These are phyloP conservation scores for Curvularia spicifera DNA, from an alignment of 2,329 filamentous ascomycete genomes.

Conservation along the genomic window DNA sequence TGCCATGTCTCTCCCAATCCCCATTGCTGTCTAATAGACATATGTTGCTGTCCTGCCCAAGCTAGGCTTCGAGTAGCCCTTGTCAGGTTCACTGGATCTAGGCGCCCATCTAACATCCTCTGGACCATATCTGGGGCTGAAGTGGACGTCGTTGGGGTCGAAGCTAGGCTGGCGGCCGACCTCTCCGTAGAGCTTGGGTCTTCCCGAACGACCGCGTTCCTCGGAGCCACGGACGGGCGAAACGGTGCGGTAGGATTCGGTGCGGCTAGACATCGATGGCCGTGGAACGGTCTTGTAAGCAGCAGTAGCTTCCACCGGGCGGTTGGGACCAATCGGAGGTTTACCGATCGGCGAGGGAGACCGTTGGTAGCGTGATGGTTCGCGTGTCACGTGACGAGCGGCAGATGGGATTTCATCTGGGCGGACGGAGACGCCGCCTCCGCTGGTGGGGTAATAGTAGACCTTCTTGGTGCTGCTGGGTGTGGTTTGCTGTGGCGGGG, in stretches of 20 bases:
- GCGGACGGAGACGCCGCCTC: conserved; percentile 32
- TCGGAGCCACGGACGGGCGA: conserved; percentile 29
- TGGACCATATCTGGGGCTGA: conserved; percentile 36
- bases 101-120: conserved; percentile 49
- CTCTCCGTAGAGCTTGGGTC: conserved; percentile 37
- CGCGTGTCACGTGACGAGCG: conserved; percentile 43
- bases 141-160: conserved; percentile 42
- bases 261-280: conserved; percentile 29
- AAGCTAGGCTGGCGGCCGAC: conserved; percentile 40
- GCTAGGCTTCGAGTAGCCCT: conserved; percentile 34
- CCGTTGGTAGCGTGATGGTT: conserved; percentile 37
- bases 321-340: conserved; percentile 45
- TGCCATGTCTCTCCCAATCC: not conserved
- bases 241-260: conserved; percentile 33
- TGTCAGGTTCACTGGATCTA: conserved; percentile 30
- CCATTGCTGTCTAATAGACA: conserved; percentile 33
- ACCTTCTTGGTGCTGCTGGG: conserved; percentile 30
- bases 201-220: conserved; percentile 34
- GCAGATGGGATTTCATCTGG: conserved; percentile 33
- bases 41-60: conserved; percentile 37
- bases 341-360: conserved; percentile 40
- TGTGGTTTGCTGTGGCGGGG: conserved; percentile 28
- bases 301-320: conserved; percentile 28
- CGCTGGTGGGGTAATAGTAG: conserved; percentile 38
- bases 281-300: conserved; percentile 19